phyloP scores from a whole-genome alignment of 371 early-diverging fungal species.

The Zychaea mexicana region DNA sequence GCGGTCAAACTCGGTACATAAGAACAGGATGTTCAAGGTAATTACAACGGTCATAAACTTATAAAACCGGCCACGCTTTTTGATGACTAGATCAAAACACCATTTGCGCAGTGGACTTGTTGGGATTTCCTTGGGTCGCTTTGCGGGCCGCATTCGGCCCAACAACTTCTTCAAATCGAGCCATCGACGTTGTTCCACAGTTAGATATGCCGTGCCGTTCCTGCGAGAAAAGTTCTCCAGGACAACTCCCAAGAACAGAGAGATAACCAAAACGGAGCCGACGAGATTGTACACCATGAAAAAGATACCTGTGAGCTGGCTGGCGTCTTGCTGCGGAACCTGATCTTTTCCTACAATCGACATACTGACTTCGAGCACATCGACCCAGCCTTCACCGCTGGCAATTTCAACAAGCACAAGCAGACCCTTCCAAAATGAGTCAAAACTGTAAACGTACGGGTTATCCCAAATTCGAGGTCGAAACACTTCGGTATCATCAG shows the following conservation, averaged over 20 bases:
- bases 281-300: constrained; percentile 69
- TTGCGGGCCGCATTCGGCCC: constrained; percentile 61
- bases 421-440: constrained; percentile 60
- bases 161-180: constrained; percentile 69
- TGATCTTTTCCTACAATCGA: constrained; percentile 52
- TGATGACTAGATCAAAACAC: constrained; percentile 51
- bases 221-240: constrained; percentile 67
- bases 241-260: constrained; percentile 72
- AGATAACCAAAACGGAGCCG: constrained; percentile 65
- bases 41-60: constrained; percentile 53
- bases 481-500: constrained; percentile 35
- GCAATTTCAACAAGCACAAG: constrained; percentile 68
- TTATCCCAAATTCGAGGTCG: constrained; percentile 69
- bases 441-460: constrained; percentile 70
- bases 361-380: constrained; percentile 65
- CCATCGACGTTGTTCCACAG: constrained; percentile 73
- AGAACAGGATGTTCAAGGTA: constrained; percentile 50
- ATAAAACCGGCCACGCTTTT: constrained; percentile 57
- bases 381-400: constrained; percentile 75
- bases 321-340: constrained; percentile 47
- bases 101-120: constrained; percentile 34
- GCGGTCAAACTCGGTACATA: constrained; percentile 54
- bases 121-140: constrained; percentile 47
- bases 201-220: constrained; percentile 67
- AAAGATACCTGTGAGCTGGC: constrained; percentile 60